Base-by-base conservation (phyloP, 2,329 filamentous ascomycete species). In the Coniochaeta hoffmannii region DNA sequence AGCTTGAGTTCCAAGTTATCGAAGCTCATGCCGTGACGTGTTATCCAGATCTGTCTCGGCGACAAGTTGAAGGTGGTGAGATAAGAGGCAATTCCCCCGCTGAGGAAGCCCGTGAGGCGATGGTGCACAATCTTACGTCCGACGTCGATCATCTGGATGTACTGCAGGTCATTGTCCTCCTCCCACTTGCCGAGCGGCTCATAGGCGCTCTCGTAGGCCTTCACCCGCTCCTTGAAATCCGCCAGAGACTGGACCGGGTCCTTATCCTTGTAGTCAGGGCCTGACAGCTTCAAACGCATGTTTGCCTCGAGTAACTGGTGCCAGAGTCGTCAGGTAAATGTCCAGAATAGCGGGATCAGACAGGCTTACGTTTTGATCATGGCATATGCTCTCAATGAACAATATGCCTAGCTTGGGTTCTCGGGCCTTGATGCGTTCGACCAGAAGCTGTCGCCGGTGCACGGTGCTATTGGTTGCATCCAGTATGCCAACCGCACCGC, bases 391-490 rank as follows among this genome's bases (percentile, higher is more conserved):
- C 74, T 99, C 94, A 28, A 99, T 87, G 69, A 97, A 99, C 11
- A 99, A 77, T 17, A 99, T 90, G 31, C 93, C 93, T 22, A 99
- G 78, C 58, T 89, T 88, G 2, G 93, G 91, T 62, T 95, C 93
- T 53, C 89, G 83, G 53, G 85, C 76, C 64, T 89, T 88, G 65
- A 97, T 90, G 62, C 85, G 88, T 58, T 93, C 82, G 64, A 96
- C 90, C 55, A 99, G 82, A 26, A 88, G 80, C 70, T 93, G 86
- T 52, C 94, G 84, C 35, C 94, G 87, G 60, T 90, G 82, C 52
- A 96, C 80, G 0, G 94, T 99, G 74, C 92, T 97, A 74, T 99
- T 99, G 8, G 94, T 99, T 8, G 94, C 94, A 71, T 99, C 94
- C 12, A 99, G 82, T 60, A 99, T 97, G 35, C 94, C 94, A 10